Evolutionary conservation across 2,329 filamentous ascomycete genomes (phyloP).

Genomic region (Sclerotinia nivalis): DNA sequence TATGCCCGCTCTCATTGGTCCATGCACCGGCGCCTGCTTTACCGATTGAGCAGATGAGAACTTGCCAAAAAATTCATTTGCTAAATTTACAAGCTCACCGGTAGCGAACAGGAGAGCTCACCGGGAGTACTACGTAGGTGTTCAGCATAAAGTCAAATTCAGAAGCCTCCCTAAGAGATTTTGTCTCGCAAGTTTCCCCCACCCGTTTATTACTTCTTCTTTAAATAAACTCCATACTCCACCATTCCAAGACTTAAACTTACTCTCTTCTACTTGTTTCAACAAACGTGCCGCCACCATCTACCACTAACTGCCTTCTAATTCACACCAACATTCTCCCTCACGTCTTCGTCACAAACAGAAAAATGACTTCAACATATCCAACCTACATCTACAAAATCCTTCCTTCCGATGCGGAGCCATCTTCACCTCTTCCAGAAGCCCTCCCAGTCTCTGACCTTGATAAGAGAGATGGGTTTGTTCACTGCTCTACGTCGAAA

Average conservation of each 20-base stretch:
- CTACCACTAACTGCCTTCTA: no score
- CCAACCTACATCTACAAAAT: conserved; percentile 41
- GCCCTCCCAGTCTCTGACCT: conserved; percentile 37
- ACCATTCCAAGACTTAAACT: background rate
- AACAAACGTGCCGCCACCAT: no score
- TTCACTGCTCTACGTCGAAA: conserved; percentile 35
- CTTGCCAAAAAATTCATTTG: background rate
- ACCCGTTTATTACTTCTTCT: background rate
- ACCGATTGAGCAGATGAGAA: background rate
- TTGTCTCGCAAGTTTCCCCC: background rate
- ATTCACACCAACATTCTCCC: background rate
- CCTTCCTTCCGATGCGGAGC: conserved; percentile 32
- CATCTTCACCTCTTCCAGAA: conserved; percentile 33
- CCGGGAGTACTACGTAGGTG: no score
- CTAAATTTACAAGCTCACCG: background rate
- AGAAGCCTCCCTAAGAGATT: background rate
- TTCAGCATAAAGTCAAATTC: background rate
- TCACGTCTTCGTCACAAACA: background rate
- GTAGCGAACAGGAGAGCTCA: background rate
- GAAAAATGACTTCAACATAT: conserved; percentile 28
- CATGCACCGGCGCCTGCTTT: background rate
- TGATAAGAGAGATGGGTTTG: conserved; percentile 36
- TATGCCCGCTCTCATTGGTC: conserved; percentile 7
- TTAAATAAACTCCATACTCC: background rate
- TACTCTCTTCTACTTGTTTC: no score